A percentile compares a stretch with the other conserved stretches of the same genome.
Conservation (phyloP, 805 yeast genomes). For the Saccharomycopsis synnaedendra region DNA sequence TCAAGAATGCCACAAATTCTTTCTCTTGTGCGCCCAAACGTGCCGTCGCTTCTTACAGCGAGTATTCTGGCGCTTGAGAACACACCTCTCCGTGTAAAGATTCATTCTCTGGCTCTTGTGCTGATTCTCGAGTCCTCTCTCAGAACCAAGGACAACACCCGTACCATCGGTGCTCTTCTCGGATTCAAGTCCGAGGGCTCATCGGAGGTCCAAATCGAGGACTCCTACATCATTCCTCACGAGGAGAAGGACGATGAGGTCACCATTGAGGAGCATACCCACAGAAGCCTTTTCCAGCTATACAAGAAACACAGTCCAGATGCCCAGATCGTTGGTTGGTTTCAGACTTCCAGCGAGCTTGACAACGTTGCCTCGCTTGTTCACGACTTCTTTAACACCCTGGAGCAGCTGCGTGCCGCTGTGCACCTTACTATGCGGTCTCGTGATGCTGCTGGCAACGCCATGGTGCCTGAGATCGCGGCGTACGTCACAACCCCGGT, state of each 20-base stretch:
- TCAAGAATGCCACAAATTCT: constrained; percentile 3
- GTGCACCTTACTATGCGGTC: constrained; percentile 67
- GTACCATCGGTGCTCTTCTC: constrained; percentile 73
- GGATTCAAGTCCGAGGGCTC: constrained; percentile 84
- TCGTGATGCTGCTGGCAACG: constrained; percentile 31
- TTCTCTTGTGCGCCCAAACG: constrained; percentile 33
- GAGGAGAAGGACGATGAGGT: constrained; percentile 65
- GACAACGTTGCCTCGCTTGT: constrained; percentile 67
- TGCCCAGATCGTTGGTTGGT: constrained; percentile 79
- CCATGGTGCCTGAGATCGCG: constrained; percentile 41
- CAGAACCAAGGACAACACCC: constrained; percentile 42
- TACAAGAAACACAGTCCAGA: constrained; percentile 73
- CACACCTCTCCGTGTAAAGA: constrained; percentile 39
- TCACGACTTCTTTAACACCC: constrained; percentile 70
- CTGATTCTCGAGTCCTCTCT: constrained; percentile 64
- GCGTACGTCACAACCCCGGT: constrained; percentile 74
- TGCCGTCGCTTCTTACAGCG: constrained; percentile 25
- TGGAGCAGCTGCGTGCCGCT: constrained; percentile 64
- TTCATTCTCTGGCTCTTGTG: constrained; percentile 63
- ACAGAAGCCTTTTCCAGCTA: constrained; percentile 56
- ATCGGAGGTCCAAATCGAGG: constrained; percentile 56
- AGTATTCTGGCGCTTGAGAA: constrained; percentile 20
- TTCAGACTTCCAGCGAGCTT: constrained; percentile 46
- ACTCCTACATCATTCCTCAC: constrained; percentile 75
- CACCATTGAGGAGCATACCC: constrained; percentile 66